A percentile compares a stretch with the other conserved stretches of the same genome.
phyloP scores from a whole-genome alignment of 495 filamentous ascomycete species.

The Daldinia loculata region DNA sequence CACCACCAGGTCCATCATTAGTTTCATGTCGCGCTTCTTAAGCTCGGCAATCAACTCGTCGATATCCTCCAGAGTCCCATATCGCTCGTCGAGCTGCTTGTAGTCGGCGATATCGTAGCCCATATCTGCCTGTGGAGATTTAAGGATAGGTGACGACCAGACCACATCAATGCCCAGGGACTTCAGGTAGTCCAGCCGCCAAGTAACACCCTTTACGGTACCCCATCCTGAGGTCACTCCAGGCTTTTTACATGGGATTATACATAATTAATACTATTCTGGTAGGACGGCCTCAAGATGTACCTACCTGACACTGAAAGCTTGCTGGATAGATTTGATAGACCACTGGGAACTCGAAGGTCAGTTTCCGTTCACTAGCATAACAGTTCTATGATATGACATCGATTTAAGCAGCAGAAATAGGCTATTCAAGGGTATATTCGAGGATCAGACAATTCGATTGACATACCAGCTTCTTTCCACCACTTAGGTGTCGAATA shows the following conservation, averaged over 20 bases:
- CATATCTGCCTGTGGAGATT: conserved; percentile 66
- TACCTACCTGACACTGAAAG: conserved; percentile 65
- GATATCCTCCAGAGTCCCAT: conserved; percentile 67
- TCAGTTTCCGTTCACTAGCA: neutral
- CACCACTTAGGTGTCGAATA: conserved; percentile 61
- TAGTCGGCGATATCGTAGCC: conserved; percentile 70
- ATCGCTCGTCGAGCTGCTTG: conserved; percentile 62
- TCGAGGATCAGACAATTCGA: neutral
- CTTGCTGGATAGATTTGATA: conserved; percentile 73
- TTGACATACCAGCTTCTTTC: conserved; percentile 57
- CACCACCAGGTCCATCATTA: conserved; percentile 72
- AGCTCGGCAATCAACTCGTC: conserved; percentile 63
- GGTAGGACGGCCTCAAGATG: neutral
- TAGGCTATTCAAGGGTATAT: neutral
- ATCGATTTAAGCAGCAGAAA: neutral
- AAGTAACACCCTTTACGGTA: conserved; percentile 66
- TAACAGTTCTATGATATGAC: neutral
- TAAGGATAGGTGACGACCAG: conserved; percentile 52
- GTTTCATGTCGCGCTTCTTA: conserved; percentile 66
- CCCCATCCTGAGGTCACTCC: conserved; percentile 59
- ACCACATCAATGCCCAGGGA: conserved; percentile 52
- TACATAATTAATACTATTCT: conserved; percentile 14
- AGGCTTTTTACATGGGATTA: conserved; percentile 21
- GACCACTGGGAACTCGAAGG: conserved; percentile 41
- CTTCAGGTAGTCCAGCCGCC: conserved; percentile 63